These are phyloP conservation scores for Aureobasidium namibiae DNA, from an alignment of 2,329 filamentous ascomycete species.

Conservation along the genomic window DNA sequence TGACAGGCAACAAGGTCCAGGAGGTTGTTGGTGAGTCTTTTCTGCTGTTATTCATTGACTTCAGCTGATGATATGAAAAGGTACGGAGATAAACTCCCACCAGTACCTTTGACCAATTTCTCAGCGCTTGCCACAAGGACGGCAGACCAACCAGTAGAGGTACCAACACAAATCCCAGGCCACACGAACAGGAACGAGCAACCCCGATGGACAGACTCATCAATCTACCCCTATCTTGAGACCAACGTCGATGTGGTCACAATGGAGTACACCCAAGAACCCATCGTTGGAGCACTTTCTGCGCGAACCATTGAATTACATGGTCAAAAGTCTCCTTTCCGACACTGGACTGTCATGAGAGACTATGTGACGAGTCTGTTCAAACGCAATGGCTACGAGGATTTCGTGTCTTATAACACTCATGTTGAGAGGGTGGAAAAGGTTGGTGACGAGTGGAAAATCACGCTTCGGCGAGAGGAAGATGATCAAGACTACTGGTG, in stretches of 20 bases:
- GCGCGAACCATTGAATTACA: conserved; percentile 40
- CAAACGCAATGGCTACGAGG: conserved; percentile 45
- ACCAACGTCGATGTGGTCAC: conserved; percentile 53
- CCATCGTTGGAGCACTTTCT: conserved; percentile 39
- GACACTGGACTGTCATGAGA: conserved; percentile 51
- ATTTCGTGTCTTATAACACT: conserved; percentile 48
- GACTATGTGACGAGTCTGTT: conserved; percentile 48
- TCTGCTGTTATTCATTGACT: conserved; percentile 14
- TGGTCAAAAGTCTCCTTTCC: conserved; percentile 52
- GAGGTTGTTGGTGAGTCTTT: conserved; percentile 49
- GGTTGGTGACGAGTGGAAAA: conserved; percentile 19
- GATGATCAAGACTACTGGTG: conserved; percentile 41
- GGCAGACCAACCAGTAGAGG: conserved; percentile 41
- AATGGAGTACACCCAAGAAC: conserved; percentile 54
- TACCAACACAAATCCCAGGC: conserved; percentile 43
- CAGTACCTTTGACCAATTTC: conserved; percentile 38
- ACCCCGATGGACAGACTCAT: conserved; percentile 49
- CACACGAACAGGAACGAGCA: conserved; percentile 34
- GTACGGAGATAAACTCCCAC: conserved; percentile 24
- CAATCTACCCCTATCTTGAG: conserved; percentile 55
- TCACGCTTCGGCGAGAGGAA: conserved; percentile 25
- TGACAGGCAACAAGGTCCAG: conserved; percentile 50
- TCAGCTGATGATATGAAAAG: neutral
- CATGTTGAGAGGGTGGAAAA: conserved; percentile 54
- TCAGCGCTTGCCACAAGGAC: conserved; percentile 37